Conservation (phyloP, 2,329 filamentous ascomycete species). For the Colletotrichum salicis region DNA sequence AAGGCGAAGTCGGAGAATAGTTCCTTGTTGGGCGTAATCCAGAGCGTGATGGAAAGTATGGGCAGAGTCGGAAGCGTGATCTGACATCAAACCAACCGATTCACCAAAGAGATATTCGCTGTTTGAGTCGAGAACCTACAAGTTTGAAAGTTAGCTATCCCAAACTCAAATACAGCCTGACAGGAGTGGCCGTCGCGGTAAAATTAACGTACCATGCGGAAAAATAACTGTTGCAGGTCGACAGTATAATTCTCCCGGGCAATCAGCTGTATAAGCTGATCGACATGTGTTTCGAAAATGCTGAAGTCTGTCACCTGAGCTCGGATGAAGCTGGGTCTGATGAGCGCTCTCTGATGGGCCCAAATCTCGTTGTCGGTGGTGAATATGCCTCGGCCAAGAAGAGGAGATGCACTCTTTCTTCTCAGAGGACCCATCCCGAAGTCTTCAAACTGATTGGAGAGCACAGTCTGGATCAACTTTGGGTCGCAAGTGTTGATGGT, state of each 20-base stretch:
- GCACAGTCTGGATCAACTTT: slow-evolving; percentile 64
- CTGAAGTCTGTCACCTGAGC: slow-evolving; percentile 43
- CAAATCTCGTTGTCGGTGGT: slow-evolving; percentile 58
- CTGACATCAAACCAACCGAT: slow-evolving; percentile 41
- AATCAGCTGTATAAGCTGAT: slow-evolving; percentile 43
- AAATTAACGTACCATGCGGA: slow-evolving; percentile 43
- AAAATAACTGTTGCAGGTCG: slow-evolving; percentile 66
- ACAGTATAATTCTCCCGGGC: slow-evolving; percentile 40
- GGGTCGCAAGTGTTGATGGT: slow-evolving; percentile 51
- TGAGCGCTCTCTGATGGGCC: slow-evolving; percentile 53
- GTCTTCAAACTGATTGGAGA: slow-evolving; percentile 63
- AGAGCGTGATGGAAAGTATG: slow-evolving; percentile 47
- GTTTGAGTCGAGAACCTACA: slow-evolving; percentile 51
- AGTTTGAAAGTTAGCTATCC: background rate
- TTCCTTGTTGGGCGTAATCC: slow-evolving; percentile 43
- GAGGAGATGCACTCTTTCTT: slow-evolving; percentile 45
- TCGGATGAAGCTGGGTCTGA: slow-evolving; percentile 48
- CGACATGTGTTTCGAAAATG: slow-evolving; percentile 42
- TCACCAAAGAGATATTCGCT: slow-evolving; percentile 69
- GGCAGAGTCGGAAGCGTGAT: slow-evolving; percentile 27
- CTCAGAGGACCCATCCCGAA: slow-evolving; percentile 54
- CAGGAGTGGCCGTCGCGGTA: background rate
- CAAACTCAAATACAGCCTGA: too few relatives aligned
- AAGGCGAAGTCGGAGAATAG: slow-evolving; percentile 38
- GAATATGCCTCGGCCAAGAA: slow-evolving; percentile 57